Base-by-base conservation (phyloP, 192 early-diverging fungal genomes). In the Geranomyces michiganensis region DNA sequence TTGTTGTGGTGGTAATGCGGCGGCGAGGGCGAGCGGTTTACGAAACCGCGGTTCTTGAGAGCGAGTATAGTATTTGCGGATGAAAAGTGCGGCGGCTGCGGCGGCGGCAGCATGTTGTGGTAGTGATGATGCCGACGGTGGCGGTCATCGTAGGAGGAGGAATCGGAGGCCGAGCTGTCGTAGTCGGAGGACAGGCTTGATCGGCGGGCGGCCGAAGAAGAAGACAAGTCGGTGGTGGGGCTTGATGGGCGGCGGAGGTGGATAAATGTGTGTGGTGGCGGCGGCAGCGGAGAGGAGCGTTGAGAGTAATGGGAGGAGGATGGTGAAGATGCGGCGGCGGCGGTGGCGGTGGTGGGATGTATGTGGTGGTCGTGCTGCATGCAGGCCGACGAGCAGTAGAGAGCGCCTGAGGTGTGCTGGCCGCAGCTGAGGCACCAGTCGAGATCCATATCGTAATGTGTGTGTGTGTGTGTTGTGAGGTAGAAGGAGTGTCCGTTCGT, bases 311-410 rank as follows among this genome's bases (percentile, higher is more conserved):
- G n/a, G n/a, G n/a, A n/a, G n/a, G n/a, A n/a, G n/a, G n/a, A n/a
- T n/a, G n/a, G n/a, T n/a, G n/a, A n/a, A n/a, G n/a, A n/a, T n/a
- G n/a, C 51, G 7, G 51, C 51, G 7, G 19, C n/a, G 58, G 58
- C 36, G 36, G 36, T 41, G 3, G 36, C 17, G 29, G 15, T 19
- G 6, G 29, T 7, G 58, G 29, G 3, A 9, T 8, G 5, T 5
- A 36, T 29, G 27, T 64, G 33, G 43, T n/a, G 15, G 27, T 64
- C 62, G 43, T n/a, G 15, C 12, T 3, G 33, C 17, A 64, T 13
- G 62, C 62, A 64, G 62, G 62, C 41, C 27, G 33, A 17, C n/a
- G 62, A 64, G 62, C 62, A 64, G 43, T 64, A 64, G n/a, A 64
- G 43, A 1, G 41, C 62, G 12, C 62, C 62, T 13, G 15, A 5